A percentile compares a stretch with the other conserved stretches of the same genome.
Evolutionary conservation across 805 yeast species (phyloP).

Genomic region (Candida vaughaniae): DNA sequence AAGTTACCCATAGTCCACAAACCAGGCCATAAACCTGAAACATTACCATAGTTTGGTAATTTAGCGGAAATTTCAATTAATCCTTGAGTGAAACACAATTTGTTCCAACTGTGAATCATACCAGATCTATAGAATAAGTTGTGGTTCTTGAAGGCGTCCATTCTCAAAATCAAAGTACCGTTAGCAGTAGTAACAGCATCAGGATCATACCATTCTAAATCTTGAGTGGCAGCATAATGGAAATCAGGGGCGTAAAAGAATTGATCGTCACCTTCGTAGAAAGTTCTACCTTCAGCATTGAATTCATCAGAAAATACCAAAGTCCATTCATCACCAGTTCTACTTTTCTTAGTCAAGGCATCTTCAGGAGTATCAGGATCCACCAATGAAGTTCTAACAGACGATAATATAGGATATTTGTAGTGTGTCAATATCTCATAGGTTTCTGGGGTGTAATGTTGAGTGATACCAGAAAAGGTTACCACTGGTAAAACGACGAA

Average conservation of each 20-base stretch:
- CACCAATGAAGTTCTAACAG: slow-evolving; percentile 34
- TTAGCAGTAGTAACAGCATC: slow-evolving; percentile 41
- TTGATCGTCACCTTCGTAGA: slow-evolving; percentile 45
- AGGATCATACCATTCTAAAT: slow-evolving; percentile 46
- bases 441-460: slow-evolving; percentile 23
- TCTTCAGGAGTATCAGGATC: slow-evolving; percentile 43
- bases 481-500: slow-evolving; percentile 81
- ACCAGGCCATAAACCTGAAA: slow-evolving; percentile 43
- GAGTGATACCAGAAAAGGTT: slow-evolving; percentile 72
- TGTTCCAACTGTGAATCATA: slow-evolving; percentile 42
- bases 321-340: slow-evolving; percentile 32
- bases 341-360: slow-evolving; percentile 21
- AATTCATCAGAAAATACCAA: slow-evolving; percentile 43
- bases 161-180: slow-evolving; percentile 33
- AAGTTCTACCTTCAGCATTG: slow-evolving; percentile 43
- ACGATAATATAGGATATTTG: slow-evolving; percentile 34
- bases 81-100: slow-evolving; percentile 38
- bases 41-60: slow-evolving; percentile 36
- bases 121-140: slow-evolving; percentile 38
- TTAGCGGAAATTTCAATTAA: slow-evolving; percentile 30
- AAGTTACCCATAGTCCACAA: slow-evolving; percentile 43
- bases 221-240: slow-evolving; percentile 42
- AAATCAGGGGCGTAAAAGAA: slow-evolving; percentile 41
- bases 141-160: slow-evolving; percentile 40
- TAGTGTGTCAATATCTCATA: slow-evolving; percentile 49